These are phyloP conservation scores for Blastocystis sp. DNA, from an alignment of 352 stramenopile species.

Conservation along the genomic window DNA sequence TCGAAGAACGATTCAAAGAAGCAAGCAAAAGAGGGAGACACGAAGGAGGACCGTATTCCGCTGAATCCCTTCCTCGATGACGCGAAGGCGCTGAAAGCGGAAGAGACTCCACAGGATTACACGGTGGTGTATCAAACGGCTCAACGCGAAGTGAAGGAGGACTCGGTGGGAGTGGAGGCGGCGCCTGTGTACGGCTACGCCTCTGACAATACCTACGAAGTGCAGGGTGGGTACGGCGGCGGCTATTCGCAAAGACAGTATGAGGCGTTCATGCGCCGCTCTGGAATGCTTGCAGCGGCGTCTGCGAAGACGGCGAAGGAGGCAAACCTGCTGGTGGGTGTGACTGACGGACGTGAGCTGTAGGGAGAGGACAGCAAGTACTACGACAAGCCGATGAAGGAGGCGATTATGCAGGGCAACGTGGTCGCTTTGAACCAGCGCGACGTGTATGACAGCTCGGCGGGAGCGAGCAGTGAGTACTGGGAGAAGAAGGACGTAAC, in stretches of 20 bases:
- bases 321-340: constrained; percentile 17
- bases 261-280: constrained; percentile 48
- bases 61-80: constrained; percentile 43
- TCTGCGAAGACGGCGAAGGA: background rate
- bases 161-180: background rate
- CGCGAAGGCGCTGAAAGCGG: background rate
- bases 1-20: background rate
- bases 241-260: constrained; percentile 64
- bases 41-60: constrained; percentile 33
- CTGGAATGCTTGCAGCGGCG: constrained; percentile 27
- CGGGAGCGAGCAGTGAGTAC: constrained; percentile 26
- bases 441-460: constrained; percentile 20
- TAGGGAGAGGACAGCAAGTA: constrained; percentile 64
- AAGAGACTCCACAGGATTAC: background rate
- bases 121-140: background rate
- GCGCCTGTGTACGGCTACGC: background rate
- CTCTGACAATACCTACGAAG: background rate
- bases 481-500: constrained; percentile 43
- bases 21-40: background rate
- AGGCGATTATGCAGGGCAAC: constrained; percentile 25
- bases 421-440: constrained; percentile 40
- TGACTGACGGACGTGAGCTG: background rate
- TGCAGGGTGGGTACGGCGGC: constrained; percentile 33
- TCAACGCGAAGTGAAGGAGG: background rate
- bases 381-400: constrained; percentile 52